phyloP scores from a whole-genome alignment of 1,284 basidiomycete genomes.

The Clitocybe nebularis region DNA sequence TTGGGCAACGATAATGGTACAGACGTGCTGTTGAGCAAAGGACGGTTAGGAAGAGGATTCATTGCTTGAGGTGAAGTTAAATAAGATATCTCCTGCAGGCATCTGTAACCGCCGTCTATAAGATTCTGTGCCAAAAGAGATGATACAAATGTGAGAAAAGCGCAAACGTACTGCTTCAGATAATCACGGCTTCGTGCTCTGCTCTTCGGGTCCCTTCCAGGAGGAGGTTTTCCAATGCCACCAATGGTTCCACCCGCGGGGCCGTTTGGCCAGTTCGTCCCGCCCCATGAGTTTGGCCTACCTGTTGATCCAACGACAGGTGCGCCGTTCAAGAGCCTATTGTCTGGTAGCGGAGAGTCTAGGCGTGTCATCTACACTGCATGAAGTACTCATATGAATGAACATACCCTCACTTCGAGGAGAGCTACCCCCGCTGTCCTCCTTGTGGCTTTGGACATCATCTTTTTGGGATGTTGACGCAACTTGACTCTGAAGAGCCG shows the following conservation, averaged over 20 bases:
- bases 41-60: constrained; percentile 90
- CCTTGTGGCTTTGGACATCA: constrained; percentile 64
- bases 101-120: too few relatives aligned
- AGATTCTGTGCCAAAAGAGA: constrained; percentile 10
- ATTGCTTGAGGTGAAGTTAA: constrained; percentile 94
- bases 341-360: constrained; percentile 79
- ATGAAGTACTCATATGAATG: constrained; percentile 8
- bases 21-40: constrained; percentile 63
- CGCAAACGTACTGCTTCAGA: constrained; percentile 81
- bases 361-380: constrained; percentile 5
- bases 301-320: constrained; percentile 36
- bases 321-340: constrained; percentile 56
- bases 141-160: constrained; percentile 7
- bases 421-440: constrained; percentile 73
- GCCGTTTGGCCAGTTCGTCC: constrained; percentile 42
- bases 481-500: constrained; percentile 51
- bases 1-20: constrained; percentile 66
- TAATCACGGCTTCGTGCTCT: constrained; percentile 94
- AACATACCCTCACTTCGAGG: constrained; percentile 73
- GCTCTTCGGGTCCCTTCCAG: constrained; percentile 87
- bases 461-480: constrained; percentile 57
- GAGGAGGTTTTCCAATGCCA: constrained; percentile 65
- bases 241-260: constrained; percentile 38
- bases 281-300: constrained; percentile 56
- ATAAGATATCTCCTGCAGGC: constrained; percentile 97